Conservation (phyloP, 805 yeast genomes). For the Ogataea parapolymorpha region DNA sequence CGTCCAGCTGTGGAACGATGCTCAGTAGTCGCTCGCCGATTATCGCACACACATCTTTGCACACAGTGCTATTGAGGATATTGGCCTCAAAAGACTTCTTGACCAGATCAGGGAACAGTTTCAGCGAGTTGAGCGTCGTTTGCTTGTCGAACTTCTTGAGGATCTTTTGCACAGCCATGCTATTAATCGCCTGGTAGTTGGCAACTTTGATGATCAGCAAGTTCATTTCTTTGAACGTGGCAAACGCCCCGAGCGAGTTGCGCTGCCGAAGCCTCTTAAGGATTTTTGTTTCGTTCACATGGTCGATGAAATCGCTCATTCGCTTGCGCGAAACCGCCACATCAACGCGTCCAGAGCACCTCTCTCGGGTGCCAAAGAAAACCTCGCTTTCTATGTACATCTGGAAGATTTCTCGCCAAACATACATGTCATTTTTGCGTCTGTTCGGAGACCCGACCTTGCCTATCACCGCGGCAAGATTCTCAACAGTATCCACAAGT, state of each 20-base stretch:
- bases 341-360: constrained; percentile 42
- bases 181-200: constrained; percentile 59
- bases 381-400: constrained; percentile 64
- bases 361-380: constrained; percentile 46
- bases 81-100: constrained; percentile 18
- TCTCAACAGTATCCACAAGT: constrained; percentile 41
- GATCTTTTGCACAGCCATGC: constrained; percentile 63
- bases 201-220: constrained; percentile 51
- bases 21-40: constrained; percentile 53
- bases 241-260: constrained; percentile 42
- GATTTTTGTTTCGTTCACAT: constrained; percentile 37
- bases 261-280: constrained; percentile 44
- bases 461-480: constrained; percentile 39
- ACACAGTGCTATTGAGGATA: constrained; percentile 37
- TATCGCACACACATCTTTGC: constrained; percentile 51
- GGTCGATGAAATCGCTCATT: constrained; percentile 38
- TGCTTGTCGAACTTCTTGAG: constrained; percentile 75
- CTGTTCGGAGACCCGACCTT: constrained; percentile 39
- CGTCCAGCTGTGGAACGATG: constrained; percentile 70
- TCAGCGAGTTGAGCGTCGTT: constrained; percentile 50
- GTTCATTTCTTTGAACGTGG: constrained; percentile 51
- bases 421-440: constrained; percentile 53
- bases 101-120: constrained; percentile 39
- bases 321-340: constrained; percentile 44
- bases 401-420: constrained; percentile 68